Evolutionary conservation across 106 monocot species (phyloP).

Genomic region (Chionographis japonica): DNA sequence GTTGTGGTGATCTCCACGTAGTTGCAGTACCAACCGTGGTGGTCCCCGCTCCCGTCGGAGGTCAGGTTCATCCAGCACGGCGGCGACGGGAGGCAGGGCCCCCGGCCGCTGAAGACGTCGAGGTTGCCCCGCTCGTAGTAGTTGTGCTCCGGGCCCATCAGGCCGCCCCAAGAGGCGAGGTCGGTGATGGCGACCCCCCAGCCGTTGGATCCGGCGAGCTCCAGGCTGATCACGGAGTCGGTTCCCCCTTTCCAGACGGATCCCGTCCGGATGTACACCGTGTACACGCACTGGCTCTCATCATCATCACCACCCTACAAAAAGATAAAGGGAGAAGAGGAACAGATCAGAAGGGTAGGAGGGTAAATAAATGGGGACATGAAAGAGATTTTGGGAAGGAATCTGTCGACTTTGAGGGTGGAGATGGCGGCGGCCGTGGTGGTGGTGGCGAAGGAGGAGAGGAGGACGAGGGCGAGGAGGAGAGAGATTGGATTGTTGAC

Average conservation of each 20-base stretch:
- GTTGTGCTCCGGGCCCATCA: slow-evolving; percentile 62
- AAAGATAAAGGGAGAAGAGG: no score
- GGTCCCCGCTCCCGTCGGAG: slow-evolving; percentile 64
- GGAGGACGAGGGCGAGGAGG: no score
- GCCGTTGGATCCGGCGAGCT: slow-evolving; percentile 45
- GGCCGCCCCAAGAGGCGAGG: slow-evolving; percentile 65
- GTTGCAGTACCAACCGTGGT: slow-evolving; percentile 96
- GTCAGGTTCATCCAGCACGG: slow-evolving; percentile 71
- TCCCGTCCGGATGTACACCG: slow-evolving; percentile 71
- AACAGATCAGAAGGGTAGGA: no score
- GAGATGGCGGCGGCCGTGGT: no score
- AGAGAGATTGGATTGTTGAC: no score
- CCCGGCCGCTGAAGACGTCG: slow-evolving; percentile 76
- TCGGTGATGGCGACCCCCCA: slow-evolving; percentile 43
- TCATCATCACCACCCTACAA: no score
- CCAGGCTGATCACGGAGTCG: slow-evolving; percentile 58
- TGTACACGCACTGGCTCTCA: slow-evolving; percentile 70
- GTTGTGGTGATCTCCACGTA: slow-evolving; percentile 91
- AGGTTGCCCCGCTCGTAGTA: slow-evolving; percentile 92
- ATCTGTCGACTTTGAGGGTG: no score
- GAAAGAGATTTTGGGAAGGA: no score
- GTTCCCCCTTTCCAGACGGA: slow-evolving; percentile 67
- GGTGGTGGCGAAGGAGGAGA: no score
- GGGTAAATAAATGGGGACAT: no score
- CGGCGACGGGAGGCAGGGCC: slow-evolving; percentile 45